Percentiles rank a stretch among this genome's conserved stretches.
phyloP scores from a whole-genome alignment of 163 green algal species.

The Trebouxiophyceae sp. region DNA sequence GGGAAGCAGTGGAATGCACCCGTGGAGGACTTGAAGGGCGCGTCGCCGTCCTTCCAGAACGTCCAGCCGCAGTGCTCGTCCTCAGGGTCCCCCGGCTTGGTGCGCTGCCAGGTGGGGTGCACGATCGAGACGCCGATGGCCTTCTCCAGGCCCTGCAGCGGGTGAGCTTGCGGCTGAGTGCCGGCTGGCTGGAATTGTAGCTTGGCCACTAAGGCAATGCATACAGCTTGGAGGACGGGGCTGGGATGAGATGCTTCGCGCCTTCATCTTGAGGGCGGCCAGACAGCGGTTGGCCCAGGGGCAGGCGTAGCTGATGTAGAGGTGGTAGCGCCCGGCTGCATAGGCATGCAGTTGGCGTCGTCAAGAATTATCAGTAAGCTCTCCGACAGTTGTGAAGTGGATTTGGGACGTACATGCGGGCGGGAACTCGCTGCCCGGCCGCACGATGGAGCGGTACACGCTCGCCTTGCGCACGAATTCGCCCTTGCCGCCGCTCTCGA shows the following conservation, averaged over 20 bases:
- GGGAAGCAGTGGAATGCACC: too few relatives aligned
- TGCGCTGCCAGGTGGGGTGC: constrained; percentile 82
- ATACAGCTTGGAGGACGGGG: background rate
- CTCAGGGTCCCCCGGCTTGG: constrained; percentile 46
- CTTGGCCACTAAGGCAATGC: background rate
- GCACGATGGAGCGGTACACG: constrained; percentile 22
- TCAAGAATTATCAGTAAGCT: background rate
- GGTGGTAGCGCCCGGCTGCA: constrained; percentile 38
- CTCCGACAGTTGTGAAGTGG: background rate
- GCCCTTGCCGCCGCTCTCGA: constrained; percentile 25
- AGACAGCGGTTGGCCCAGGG: constrained; percentile 34
- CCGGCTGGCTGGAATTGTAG: background rate
- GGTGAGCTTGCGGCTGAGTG: background rate
- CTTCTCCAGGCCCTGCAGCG: constrained; percentile 67
- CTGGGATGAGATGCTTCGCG: background rate
- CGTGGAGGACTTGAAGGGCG: constrained; percentile 3
- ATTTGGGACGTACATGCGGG: constrained; percentile 24
- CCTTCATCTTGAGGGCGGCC: constrained; percentile 17
- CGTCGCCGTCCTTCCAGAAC: constrained; percentile 1
- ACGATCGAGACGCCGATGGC: constrained; percentile 72
- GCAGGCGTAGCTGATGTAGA: constrained; percentile 42
- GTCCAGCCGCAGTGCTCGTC: constrained; percentile 55
- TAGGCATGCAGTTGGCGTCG: background rate
- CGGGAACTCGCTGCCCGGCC: constrained; percentile 18
- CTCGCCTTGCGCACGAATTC: constrained; percentile 35